Base-by-base conservation (phyloP, 2,329 filamentous ascomycete species). In the Claviceps sp. region DNA sequence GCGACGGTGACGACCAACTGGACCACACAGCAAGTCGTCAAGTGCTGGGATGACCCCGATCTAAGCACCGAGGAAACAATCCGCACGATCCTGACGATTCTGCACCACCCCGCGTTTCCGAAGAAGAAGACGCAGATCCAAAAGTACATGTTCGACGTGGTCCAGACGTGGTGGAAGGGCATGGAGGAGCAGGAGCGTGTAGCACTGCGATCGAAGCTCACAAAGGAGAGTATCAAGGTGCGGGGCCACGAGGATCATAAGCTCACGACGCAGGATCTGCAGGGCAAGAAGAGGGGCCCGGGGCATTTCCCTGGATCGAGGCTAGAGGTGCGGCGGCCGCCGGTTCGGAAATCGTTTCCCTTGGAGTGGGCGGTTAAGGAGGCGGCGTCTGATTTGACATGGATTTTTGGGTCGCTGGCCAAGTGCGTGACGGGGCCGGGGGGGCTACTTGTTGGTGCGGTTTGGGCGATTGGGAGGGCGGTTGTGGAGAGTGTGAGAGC, bases 61-160 rank as follows among this genome's bases (percentile, higher is more conserved):
- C 0, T 46, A 11, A 38, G 87, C 0, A 82, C 88, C 11, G 77
- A 90, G 20, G 83, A 89, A 63, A 82, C 94, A 0, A 73, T 89
- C 55, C 72, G 84, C 54, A 87, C 95, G 57, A 80, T 91, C 30
- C 67, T 87, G 43, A 77, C 78, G 18, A 81, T 87, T 5, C 89
- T 95, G 70, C 90, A 96, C 64, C 89, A 96, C 63, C 90, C 90
- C 0, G 85, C 84, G 2, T 72, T 87, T 41, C 81, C 89, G 9
- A 78, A 91, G 58, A 78, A 83, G 54, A 75, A 75, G 55, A 75
- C 84, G 52, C 83, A 91, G 62, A 80, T 89, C 34, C 90, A 95
- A 58, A 76, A 78, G 49, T 82, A 81, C 51, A 95, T 95, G 89
- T 95, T 86, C 67, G 75, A 81, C 36, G 83, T 83, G 0, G 87